Evolutionary conservation across 1,284 basidiomycete species (phyloP).

Genomic region (Volvariella volvacea): DNA sequence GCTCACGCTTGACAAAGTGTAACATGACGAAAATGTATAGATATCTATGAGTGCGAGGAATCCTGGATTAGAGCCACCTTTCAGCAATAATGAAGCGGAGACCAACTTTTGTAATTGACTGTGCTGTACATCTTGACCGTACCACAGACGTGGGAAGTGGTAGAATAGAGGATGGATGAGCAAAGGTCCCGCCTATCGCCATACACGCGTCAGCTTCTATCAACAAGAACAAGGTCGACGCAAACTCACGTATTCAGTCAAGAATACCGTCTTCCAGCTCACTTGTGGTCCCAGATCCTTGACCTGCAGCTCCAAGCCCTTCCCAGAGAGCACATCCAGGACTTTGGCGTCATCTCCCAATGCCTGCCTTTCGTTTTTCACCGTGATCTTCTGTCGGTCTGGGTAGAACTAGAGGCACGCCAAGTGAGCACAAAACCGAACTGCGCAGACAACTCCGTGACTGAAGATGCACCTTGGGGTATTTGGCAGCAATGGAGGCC

Average conservation of each 20-base stretch:
- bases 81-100: neutral
- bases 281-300: constrained; percentile 90
- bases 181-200: constrained; percentile 73
- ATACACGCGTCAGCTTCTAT: constrained; percentile 4
- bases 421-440: too few relatives aligned
- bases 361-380: constrained; percentile 53
- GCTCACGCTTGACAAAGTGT: constrained; percentile 90
- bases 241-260: constrained; percentile 83
- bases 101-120: constrained; percentile 74
- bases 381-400: constrained; percentile 67
- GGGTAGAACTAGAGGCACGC: constrained; percentile 50
- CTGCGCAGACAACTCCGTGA: too few relatives aligned
- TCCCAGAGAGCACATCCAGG: constrained; percentile 39
- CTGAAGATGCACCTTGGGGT: constrained; percentile 56
- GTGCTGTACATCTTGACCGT: constrained; percentile 62
- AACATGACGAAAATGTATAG: constrained; percentile 75
- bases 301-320: constrained; percentile 60
- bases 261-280: constrained; percentile 79
- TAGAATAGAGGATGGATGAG: constrained; percentile 90
- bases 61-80: constrained; percentile 1
- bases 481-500: constrained; percentile 45
- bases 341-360: constrained; percentile 62
- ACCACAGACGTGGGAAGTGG: constrained; percentile 62
- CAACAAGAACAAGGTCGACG: constrained; percentile 4
- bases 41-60: too few relatives aligned